Conservation (phyloP, 1,284 basidiomycete genomes). For the Cystodermella granulosa region DNA sequence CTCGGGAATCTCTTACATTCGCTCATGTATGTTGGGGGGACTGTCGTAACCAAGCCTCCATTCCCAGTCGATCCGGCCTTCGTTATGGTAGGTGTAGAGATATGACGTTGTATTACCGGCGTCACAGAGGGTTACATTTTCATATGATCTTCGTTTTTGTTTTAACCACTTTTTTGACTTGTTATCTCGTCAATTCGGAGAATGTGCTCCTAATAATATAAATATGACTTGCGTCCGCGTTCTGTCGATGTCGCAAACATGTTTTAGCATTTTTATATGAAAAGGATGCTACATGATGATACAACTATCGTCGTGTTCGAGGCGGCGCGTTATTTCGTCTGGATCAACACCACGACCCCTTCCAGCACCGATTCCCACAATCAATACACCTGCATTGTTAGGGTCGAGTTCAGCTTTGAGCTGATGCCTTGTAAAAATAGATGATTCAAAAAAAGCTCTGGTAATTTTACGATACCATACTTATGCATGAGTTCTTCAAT, state of each 20-base stretch:
- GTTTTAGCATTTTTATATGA: not conserved
- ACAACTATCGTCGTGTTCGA: constrained; percentile 60
- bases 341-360: constrained; percentile 48
- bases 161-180: too few relatives aligned
- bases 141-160: too few relatives aligned
- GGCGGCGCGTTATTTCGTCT: constrained; percentile 55
- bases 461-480: constrained; percentile 33
- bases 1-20: constrained; percentile 57
- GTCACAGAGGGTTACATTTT: too few relatives aligned
- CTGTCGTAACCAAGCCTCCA: constrained; percentile 68
- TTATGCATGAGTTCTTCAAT: constrained; percentile 84
- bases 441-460: too few relatives aligned
- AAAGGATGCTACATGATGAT: constrained; percentile 58
- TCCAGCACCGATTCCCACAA: constrained; percentile 63
- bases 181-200: too few relatives aligned
- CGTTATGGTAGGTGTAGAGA: constrained; percentile 73
- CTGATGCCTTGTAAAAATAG: constrained; percentile 56
- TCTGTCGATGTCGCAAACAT: too few relatives aligned
- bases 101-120: too few relatives aligned
- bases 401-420: constrained; percentile 77
- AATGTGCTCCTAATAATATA: too few relatives aligned
- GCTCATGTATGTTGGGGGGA: constrained; percentile 78
- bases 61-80: constrained; percentile 67
- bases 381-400: constrained; percentile 77
- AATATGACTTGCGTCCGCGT: too few relatives aligned